These are phyloP conservation scores for Aspergillus sp. DNA, from an alignment of 2,329 filamentous ascomycete species.

Conservation along the genomic window DNA sequence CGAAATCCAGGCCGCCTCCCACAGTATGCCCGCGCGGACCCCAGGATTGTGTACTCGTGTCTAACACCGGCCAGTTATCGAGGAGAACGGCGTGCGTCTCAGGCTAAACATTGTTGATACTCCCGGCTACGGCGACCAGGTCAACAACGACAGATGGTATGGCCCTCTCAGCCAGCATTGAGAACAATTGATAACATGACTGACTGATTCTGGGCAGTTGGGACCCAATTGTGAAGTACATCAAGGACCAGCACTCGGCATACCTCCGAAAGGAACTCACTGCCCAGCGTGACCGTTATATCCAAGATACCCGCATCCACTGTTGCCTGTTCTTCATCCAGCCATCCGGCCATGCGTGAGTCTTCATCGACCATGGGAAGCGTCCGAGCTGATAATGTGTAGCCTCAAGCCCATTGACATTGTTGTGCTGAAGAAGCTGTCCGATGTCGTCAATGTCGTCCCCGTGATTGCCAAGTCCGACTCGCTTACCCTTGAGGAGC, in stretches of 20 bases:
- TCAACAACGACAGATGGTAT: conserved; percentile 96
- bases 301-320: conserved; percentile 98
- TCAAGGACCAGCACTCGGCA: conserved; percentile 99
- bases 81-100: conserved; percentile 97
- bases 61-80: conserved; percentile 54
- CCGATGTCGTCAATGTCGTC: conserved; percentile 97
- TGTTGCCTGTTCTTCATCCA: conserved; percentile 99
- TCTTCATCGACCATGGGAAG: conserved; percentile 4
- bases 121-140: conserved; percentile 93
- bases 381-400: neutral
- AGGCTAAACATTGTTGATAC: conserved; percentile 98
- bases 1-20: conserved; percentile 94
- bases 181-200: too few relatives aligned
- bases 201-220: too few relatives aligned
- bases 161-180: conserved; percentile 4
- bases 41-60: neutral
- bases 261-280: conserved; percentile 99
- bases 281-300: conserved; percentile 96
- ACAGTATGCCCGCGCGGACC: conserved; percentile 45
- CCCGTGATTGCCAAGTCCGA: conserved; percentile 98
- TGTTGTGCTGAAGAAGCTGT: conserved; percentile 98
- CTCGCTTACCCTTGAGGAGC: conserved; percentile 90
- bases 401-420: conserved; percentile 96
- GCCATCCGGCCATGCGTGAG: conserved; percentile 80
- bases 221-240: conserved; percentile 99